These are phyloP conservation scores for Fraxinus albicans DNA, from an alignment of 305 asterid genomes.

Conservation along the genomic window DNA sequence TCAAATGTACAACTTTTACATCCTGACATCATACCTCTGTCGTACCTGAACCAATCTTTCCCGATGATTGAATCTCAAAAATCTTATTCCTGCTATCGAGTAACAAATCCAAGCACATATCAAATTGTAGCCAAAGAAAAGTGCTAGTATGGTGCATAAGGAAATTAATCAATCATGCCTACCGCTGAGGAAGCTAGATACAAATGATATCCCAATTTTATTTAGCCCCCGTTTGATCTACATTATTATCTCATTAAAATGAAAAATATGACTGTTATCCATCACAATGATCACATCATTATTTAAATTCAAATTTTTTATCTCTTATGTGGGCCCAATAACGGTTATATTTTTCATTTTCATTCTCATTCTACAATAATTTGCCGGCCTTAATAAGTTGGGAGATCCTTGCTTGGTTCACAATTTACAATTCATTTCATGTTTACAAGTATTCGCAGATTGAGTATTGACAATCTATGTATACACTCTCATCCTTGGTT, in stretches of 20 bases:
- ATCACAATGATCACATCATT: too few species aligned
- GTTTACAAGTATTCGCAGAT: background rate
- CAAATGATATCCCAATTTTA: background rate
- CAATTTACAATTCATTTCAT: background rate
- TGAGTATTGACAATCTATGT: background rate
- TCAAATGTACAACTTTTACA: background rate
- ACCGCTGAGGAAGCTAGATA: background rate
- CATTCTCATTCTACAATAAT: too few species aligned
- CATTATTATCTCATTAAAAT: too few species aligned
- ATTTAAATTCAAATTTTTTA: too few species aligned
- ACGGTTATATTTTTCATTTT: too few species aligned
- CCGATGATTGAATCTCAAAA: conserved; percentile 55
- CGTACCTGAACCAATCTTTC: conserved; percentile 64
- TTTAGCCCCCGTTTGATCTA: too few species aligned
- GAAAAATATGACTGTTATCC: too few species aligned
- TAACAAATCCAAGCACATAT: conserved; percentile 3
- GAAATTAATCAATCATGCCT: background rate
- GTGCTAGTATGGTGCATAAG: background rate
- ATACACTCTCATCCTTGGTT: background rate
- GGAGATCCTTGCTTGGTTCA: background rate
- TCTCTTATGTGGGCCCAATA: too few species aligned
- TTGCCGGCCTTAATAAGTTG: background rate
- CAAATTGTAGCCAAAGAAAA: background rate
- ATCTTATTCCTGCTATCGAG: conserved; percentile 50
- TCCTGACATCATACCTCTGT: conserved; percentile 56